Evolutionary conservation across 306 rosid species (phyloP).

Genomic region (Bauhinia variegata): DNA sequence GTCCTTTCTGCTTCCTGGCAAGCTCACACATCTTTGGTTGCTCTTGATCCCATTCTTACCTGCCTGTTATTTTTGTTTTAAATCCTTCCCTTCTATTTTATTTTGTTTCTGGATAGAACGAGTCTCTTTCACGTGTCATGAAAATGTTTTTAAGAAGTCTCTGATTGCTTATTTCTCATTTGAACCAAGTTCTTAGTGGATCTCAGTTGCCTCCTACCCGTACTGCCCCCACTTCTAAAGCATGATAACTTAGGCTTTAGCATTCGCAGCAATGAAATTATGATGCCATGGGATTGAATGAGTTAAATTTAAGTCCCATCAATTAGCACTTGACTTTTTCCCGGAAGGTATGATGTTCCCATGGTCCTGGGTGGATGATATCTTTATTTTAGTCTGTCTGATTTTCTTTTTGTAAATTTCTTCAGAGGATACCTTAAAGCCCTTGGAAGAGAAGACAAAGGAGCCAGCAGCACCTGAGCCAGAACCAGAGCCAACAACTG

Average conservation of each 20-base stretch:
- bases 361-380: background rate
- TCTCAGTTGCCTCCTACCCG: background rate
- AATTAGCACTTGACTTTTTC: background rate
- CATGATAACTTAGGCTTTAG: background rate
- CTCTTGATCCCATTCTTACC: background rate
- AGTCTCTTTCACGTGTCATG: background rate
- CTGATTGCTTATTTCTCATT: background rate
- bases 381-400: slow-evolving; percentile 1
- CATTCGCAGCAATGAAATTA: too few relatives aligned
- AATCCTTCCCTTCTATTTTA: background rate
- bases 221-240: too few relatives aligned
- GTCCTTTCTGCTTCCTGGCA: slow-evolving; percentile 20
- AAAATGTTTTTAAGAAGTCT: background rate
- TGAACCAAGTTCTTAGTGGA: background rate
- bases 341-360: background rate
- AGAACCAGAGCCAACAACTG: slow-evolving; percentile 96
- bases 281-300: too few relatives aligned
- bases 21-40: slow-evolving; percentile 17
- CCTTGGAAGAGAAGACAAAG: slow-evolving; percentile 69
- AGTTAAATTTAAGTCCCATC: background rate
- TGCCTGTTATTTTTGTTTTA: too few relatives aligned
- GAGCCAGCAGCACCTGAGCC: slow-evolving; percentile 76
- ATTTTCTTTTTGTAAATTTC: slow-evolving; percentile 35
- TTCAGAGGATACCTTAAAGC: slow-evolving; percentile 70
- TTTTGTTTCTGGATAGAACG: background rate